Evolutionary conservation across 805 yeast species (phyloP).

Genomic region (Candida sanyiensis): DNA sequence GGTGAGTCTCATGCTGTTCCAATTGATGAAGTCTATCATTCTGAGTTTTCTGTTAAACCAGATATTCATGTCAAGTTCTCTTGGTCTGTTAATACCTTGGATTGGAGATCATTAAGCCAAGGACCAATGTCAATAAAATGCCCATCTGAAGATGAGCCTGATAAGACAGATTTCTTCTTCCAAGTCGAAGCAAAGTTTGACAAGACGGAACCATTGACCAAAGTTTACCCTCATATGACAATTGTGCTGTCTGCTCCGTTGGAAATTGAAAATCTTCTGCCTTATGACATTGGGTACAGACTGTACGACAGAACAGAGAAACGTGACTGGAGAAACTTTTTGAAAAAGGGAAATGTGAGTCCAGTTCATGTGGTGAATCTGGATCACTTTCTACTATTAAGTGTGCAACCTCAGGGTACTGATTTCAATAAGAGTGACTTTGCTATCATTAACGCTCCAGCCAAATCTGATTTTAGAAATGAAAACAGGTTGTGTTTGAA

Average conservation of each 20-base stretch:
- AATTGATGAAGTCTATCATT: conserved; percentile 56
- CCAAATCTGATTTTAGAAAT: conserved; percentile 45
- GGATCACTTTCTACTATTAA: conserved; percentile 61
- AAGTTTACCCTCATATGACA: conserved; percentile 79
- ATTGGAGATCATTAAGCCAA: conserved; percentile 58
- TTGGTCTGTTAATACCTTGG: conserved; percentile 61
- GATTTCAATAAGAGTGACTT: conserved; percentile 65
- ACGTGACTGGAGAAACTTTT: conserved; percentile 57
- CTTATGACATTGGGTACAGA: conserved; percentile 70
- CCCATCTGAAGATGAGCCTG: conserved; percentile 34
- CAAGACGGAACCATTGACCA: conserved; percentile 60
- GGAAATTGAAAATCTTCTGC: conserved; percentile 77
- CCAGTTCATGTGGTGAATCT: conserved; percentile 78
- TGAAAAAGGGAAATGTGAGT: conserved; percentile 61
- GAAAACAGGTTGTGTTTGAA: conserved; percentile 50
- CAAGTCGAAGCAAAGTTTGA: conserved; percentile 67
- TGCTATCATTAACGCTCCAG: conserved; percentile 59
- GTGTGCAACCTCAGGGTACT: conserved; percentile 58
- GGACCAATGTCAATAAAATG: conserved; percentile 58
- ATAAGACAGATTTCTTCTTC: conserved; percentile 51
- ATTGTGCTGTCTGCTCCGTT: conserved; percentile 79
- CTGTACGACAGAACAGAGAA: conserved; percentile 70
- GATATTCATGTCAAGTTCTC: conserved; percentile 45
- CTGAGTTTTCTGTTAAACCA: conserved; percentile 59
- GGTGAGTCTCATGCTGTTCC: conserved; percentile 66